Evolutionary conservation across 2,329 filamentous ascomycete genomes (phyloP).

Genomic region (Xylariales sp.): DNA sequence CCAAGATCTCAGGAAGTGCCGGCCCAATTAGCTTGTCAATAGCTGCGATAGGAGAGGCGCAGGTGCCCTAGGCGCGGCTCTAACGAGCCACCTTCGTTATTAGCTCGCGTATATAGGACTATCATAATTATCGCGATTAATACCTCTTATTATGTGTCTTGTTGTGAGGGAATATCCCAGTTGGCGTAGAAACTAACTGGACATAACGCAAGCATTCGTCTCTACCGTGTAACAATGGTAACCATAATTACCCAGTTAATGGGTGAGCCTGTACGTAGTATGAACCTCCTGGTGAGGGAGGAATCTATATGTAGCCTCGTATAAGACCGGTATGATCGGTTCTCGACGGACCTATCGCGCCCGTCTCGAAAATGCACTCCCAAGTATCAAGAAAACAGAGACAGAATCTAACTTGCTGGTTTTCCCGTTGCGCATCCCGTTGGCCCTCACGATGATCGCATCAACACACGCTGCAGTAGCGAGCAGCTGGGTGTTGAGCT

Average conservation of each 20-base stretch:
- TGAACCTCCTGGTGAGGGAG: neutral
- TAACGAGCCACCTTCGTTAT: constrained; percentile 4
- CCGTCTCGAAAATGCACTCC: too few relatives aligned
- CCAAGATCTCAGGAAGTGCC: constrained; percentile 16
- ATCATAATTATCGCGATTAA: constrained; percentile 4
- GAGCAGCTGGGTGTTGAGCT: neutral
- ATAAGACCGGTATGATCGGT: neutral
- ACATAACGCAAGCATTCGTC: neutral
- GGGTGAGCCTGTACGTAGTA: neutral
- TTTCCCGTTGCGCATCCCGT: neutral
- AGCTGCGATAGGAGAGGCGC: constrained; percentile 10
- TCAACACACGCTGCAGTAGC: neutral
- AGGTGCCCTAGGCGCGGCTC: constrained; percentile 4
- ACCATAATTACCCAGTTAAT: neutral
- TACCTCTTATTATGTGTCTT: neutral
- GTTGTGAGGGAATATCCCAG: neutral
- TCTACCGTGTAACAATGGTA: neutral
- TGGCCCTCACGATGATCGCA: neutral
- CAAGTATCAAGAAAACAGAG: neutral
- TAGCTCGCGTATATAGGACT: constrained; percentile 7
- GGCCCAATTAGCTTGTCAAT: constrained; percentile 14
- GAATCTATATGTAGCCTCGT: neutral
- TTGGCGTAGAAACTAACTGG: neutral
- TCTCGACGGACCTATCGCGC: neutral
- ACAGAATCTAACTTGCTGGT: neutral